These are phyloP conservation scores for Cylindricascospora bacillispora DNA, from an alignment of 1,139 yeast genomes.

Conservation along the genomic window DNA sequence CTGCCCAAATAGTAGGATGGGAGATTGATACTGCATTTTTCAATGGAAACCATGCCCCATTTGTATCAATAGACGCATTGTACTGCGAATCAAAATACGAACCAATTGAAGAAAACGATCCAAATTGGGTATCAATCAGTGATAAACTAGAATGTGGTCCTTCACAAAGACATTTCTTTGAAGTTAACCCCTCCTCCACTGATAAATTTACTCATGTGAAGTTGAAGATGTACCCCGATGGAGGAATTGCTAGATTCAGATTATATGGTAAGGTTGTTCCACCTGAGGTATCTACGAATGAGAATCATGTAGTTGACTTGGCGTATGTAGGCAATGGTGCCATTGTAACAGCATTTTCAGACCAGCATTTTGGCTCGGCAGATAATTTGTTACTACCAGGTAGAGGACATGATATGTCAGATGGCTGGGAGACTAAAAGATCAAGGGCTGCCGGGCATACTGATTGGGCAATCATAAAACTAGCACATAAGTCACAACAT, in stretches of 20 bases:
- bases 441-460: constrained; percentile 72
- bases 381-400: constrained; percentile 85
- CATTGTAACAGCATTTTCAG: constrained; percentile 68
- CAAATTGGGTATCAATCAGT: constrained; percentile 61
- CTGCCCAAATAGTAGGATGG: constrained; percentile 67
- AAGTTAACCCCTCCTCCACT: constrained; percentile 42
- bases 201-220: constrained; percentile 62
- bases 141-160: constrained; percentile 77
- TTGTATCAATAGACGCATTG: constrained; percentile 71
- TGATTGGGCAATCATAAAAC: constrained; percentile 78
- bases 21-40: constrained; percentile 90
- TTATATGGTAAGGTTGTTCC: constrained; percentile 63
- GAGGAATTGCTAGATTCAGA: constrained; percentile 91
- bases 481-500: constrained; percentile 48
- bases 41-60: constrained; percentile 92
- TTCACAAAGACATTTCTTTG: constrained; percentile 69
- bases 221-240: constrained; percentile 89
- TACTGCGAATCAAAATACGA: constrained; percentile 20
- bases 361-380: constrained; percentile 88
- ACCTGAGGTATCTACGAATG: constrained; percentile 31
- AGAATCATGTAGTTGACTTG: constrained; percentile 37
- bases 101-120: constrained; percentile 23
- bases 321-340: constrained; percentile 86
- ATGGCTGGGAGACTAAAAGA: constrained; percentile 97
- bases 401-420: constrained; percentile 90